A percentile compares a stretch with the other conserved stretches of the same genome.
These are phyloP conservation scores for Dactylella cylindrospora DNA, from an alignment of 2,329 filamentous ascomycete genomes.

Conservation along the genomic window DNA sequence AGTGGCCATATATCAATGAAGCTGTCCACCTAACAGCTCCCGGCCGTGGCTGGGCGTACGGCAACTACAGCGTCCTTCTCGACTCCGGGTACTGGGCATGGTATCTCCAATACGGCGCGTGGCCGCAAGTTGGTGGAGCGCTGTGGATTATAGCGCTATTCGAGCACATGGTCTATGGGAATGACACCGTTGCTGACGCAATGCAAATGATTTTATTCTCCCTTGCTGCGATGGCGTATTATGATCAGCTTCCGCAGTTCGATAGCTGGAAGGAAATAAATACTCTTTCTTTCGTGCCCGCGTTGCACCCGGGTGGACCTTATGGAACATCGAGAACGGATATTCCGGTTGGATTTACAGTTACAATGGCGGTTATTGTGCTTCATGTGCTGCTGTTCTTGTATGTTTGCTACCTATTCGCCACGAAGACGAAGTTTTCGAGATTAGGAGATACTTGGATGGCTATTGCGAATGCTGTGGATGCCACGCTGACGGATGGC, in stretches of 20 bases:
- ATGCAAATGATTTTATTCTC: conserved; percentile 11
- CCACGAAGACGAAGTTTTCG: not conserved
- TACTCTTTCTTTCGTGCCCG: conserved; percentile 3
- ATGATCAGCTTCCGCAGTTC: conserved; percentile 21
- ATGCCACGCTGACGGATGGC: conserved; percentile 1
- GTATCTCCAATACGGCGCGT: conserved; percentile 6
- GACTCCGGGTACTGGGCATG: conserved; percentile 5
- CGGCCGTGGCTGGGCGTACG: not conserved
- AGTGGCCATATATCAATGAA: conserved; percentile 15
- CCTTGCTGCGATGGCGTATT: conserved; percentile 6
- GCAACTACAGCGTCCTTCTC: conserved; percentile 14
- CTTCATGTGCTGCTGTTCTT: conserved; percentile 6
- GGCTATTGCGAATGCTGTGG: conserved; percentile 17
- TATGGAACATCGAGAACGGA: conserved; percentile 5
- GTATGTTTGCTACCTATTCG: conserved; percentile 10
- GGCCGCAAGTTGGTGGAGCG: not conserved
- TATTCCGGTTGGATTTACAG: not conserved
- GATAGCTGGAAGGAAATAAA: conserved; percentile 15
- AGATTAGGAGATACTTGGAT: conserved; percentile 22
- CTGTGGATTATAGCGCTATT: conserved; percentile 10
- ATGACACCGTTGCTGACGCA: conserved; percentile 16
- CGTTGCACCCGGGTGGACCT: conserved; percentile 9
- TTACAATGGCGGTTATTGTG: not conserved
- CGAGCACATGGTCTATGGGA: conserved; percentile 8
- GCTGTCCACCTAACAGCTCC: not conserved